phyloP scores from a whole-genome alignment of 805 yeast species.

The Candida jianshihensis region DNA sequence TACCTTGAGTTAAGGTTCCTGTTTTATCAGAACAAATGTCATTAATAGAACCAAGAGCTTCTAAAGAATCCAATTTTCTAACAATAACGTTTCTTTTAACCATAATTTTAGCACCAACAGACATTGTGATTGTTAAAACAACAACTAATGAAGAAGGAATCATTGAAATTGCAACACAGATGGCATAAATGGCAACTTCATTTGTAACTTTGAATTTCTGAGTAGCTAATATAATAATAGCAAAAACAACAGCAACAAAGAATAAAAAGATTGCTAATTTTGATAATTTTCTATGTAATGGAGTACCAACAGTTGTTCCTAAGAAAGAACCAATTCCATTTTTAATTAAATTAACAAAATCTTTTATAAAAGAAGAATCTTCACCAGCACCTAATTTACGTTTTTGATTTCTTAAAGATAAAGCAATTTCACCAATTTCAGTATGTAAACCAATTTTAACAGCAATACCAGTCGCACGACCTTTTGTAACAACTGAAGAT shows the following conservation, averaged over 20 bases:
- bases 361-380: conserved; percentile 35
- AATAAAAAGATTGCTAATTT: conserved; percentile 70
- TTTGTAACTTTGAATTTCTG: conserved; percentile 67
- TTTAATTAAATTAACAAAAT: conserved; percentile 32
- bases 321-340: conserved; percentile 60
- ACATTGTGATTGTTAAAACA: conserved; percentile 81
- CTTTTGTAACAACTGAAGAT: conserved; percentile 65
- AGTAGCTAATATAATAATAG: conserved; percentile 81
- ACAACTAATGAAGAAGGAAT: conserved; percentile 77
- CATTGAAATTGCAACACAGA: conserved; percentile 75
- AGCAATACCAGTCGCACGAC: conserved; percentile 66
- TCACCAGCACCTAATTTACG: conserved; percentile 37
- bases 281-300: conserved; percentile 68
- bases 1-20: conserved; percentile 76
- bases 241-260: conserved; percentile 74
- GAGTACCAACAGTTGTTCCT: conserved; percentile 77
- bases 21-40: conserved; percentile 81
- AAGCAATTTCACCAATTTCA: conserved; percentile 71
- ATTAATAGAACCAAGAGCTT: conserved; percentile 72
- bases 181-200: conserved; percentile 83
- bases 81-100: conserved; percentile 65
- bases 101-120: conserved; percentile 70
- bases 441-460: conserved; percentile 63
- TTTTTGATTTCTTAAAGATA: conserved; percentile 40
- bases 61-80: conserved; percentile 69